Conservation (phyloP, 139 green algal genomes). For the Picochlorum sp. region DNA sequence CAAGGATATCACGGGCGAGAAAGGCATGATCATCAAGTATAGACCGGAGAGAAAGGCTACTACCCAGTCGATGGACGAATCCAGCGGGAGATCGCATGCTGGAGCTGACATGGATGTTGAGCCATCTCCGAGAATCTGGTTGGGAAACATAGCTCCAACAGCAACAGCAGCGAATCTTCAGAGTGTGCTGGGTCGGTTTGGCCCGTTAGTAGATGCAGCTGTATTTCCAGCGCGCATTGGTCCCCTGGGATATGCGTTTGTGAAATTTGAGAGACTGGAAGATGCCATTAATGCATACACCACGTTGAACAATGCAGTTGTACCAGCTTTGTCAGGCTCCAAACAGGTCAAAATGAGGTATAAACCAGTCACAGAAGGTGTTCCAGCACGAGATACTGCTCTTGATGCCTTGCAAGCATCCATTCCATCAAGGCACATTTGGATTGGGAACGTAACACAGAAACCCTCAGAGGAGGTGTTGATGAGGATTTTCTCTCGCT, state of each 20-base stretch:
- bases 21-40: conserved; percentile 33
- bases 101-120: conserved; percentile 13
- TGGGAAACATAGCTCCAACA: conserved; percentile 43
- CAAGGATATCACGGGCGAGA: conserved; percentile 26
- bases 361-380: conserved; percentile 33
- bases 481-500: conserved; percentile 50
- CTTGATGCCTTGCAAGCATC: conserved; percentile 15
- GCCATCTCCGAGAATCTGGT: conserved; percentile 36
- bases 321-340: conserved; percentile 28
- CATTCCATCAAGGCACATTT: conserved; percentile 56
- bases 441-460: conserved; percentile 76
- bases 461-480: conserved; percentile 45
- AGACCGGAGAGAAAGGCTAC: conserved; percentile 38
- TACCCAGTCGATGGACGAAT: conserved; percentile 13
- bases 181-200: conserved; percentile 32
- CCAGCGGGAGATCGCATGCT: neutral
- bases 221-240: conserved; percentile 49
- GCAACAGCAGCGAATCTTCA: conserved; percentile 33
- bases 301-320: conserved; percentile 38
- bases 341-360: conserved; percentile 56
- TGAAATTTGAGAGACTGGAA: conserved; percentile 43
- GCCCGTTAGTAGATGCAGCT: conserved; percentile 34
- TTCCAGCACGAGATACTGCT: conserved; percentile 8
- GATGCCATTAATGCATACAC: conserved; percentile 32
- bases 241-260: conserved; percentile 46